These are phyloP conservation scores for Henckelia pumila DNA, from an alignment of 257 asterid genomes.

Conservation along the genomic window DNA sequence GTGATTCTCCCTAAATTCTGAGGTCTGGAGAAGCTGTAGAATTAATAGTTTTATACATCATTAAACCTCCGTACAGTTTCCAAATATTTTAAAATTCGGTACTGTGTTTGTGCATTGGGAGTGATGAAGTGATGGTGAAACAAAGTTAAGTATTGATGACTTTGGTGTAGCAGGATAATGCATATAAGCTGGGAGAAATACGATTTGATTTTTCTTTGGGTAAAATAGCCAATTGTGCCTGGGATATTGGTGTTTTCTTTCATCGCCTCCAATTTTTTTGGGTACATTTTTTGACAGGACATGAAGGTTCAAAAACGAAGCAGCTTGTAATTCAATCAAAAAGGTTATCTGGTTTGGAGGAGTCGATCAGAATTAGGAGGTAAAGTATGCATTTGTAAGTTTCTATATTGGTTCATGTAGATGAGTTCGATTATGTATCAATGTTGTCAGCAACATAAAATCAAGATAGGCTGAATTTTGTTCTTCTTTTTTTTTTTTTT, in stretches of 20 bases:
- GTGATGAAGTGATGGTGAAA: too few relatives aligned
- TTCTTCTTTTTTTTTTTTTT: too few relatives aligned
- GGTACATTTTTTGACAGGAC: too few relatives aligned
- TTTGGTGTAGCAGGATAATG: background rate
- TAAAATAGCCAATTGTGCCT: background rate
- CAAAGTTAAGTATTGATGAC: too few relatives aligned
- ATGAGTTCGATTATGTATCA: background rate
- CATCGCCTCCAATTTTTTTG: background rate
- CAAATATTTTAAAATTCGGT: too few relatives aligned
- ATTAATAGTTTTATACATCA: too few relatives aligned
- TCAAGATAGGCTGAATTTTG: too few relatives aligned
- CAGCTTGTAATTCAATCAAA: conserved; percentile 24
- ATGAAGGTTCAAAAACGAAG: too few relatives aligned
- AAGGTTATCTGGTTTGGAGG: conserved; percentile 80
- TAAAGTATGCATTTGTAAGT: conserved; percentile 20
- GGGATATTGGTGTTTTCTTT: background rate
- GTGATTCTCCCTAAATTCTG: too few relatives aligned
- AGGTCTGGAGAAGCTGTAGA: too few relatives aligned
- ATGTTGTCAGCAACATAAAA: background rate
- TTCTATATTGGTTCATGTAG: background rate
- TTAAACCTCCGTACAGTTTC: too few relatives aligned
- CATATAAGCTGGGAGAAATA: background rate
- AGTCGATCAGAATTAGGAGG: conserved; percentile 81
- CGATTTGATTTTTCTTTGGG: background rate
- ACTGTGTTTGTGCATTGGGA: too few relatives aligned